Base-by-base conservation (phyloP, 2,329 filamentous ascomycete species). In the Colletotrichum musicola region DNA sequence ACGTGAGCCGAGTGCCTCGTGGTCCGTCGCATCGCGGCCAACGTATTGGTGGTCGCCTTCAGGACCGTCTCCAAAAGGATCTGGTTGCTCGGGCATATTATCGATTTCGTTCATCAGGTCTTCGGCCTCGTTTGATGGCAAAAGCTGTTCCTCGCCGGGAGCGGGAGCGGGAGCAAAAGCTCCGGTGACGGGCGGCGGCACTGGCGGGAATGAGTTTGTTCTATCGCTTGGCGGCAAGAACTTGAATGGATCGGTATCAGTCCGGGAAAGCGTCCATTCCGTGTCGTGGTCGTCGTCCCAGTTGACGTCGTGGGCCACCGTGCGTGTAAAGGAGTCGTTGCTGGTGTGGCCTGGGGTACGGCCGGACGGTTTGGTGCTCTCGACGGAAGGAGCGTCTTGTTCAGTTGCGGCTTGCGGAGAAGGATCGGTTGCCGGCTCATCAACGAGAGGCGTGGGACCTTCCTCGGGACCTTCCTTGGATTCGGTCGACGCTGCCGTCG, bases 201-300 rank as follows among this genome's bases (percentile, higher is more conserved):
- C 86, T 12, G 78, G 77, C 1, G 89, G 89, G 70, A 91, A 91
- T 0, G 89, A 91, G 74, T 91, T 91, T 47, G 88, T 87, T 73
- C 87, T 82, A 62, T 89, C 85, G 57, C 79, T 84, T 3, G 84
- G 81, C 9, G 86, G 79, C 86, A 91, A 88, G 71, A 88, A 87
- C 68, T 85, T 86, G 78, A 89, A 90, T 3, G 85, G 85, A 64
- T 91, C 87, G 1, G 84, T 84, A 60, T 87, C 83, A 35, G 83
- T 81, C 62, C 83, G 83, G 13, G 84, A 79, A 1, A 88, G 73
- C 57, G 79, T 85, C 85, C 86, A 90, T 69, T 90, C 88, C n/a
- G 79, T 75, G 22, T 89, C 88, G 22, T 89, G 88, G 46, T 88
- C 86, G 50, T 84, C 84, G 64, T 82, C 83, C 79, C 88, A 90